A percentile compares a stretch with the other conserved stretches of the same genome.
Conservation (phyloP, 306 rosid species). For the Rubus idaeus region DNA sequence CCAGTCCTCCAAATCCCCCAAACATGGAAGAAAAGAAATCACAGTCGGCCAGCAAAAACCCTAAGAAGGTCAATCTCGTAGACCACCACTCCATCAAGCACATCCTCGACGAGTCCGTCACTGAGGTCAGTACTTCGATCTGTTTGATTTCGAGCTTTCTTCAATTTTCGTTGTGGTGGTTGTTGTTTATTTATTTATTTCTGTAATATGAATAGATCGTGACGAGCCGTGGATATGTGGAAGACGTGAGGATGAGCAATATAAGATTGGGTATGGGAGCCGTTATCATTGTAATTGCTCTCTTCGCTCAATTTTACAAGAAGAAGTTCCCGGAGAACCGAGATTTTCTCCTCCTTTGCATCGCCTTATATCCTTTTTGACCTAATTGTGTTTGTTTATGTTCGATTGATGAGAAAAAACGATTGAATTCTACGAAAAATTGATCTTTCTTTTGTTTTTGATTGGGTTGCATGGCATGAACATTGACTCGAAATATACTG, state of each 20-base stretch:
- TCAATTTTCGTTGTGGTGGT: neutral
- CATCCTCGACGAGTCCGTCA: conserved; percentile 81
- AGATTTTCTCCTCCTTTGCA: conserved; percentile 77
- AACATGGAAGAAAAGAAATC: conserved; percentile 34
- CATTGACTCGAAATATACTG: neutral
- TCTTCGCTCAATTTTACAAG: conserved; percentile 90
- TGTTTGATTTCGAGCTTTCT: neutral
- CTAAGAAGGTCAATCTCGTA: conserved; percentile 83
- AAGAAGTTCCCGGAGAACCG: conserved; percentile 91
- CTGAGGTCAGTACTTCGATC: conserved; percentile 53
- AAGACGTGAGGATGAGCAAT: conserved; percentile 91
- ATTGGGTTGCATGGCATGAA: neutral
- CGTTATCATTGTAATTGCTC: conserved; percentile 70
- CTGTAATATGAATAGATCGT: conserved; percentile 46
- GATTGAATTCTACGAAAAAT: neutral
- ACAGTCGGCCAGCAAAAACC: conserved; percentile 40
- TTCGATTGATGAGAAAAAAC: neutral
- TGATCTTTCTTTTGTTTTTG: too few species aligned
- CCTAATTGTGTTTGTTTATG: neutral
- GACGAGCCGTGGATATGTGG: conserved; percentile 68
- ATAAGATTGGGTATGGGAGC: conserved; percentile 61
- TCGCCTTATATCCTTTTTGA: conserved; percentile 74
- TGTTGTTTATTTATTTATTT: neutral
- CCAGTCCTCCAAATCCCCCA: conserved; percentile 6
- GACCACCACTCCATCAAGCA: conserved; percentile 88